A percentile compares a stretch with the other conserved stretches of the same genome.
Evolutionary conservation across 208 protist species (phyloP).

Genomic region (Leishmania tropica): DNA sequence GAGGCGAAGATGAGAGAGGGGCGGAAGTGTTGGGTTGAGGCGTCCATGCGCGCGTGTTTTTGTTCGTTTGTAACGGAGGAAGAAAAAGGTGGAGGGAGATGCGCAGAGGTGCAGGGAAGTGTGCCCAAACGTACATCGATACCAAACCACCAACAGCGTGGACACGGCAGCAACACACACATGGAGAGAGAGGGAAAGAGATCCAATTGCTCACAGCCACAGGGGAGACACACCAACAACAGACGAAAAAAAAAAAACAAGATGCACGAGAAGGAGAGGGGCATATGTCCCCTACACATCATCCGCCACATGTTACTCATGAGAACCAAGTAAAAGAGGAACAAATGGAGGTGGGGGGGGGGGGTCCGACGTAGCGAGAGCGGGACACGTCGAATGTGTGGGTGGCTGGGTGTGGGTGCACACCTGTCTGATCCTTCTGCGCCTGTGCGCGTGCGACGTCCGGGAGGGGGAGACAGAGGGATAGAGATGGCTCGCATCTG

Average conservation of each 20-base stretch:
- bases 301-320: not conserved
- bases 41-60: too few relatives aligned
- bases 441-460: not conserved
- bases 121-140: not conserved
- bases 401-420: not conserved
- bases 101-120: not conserved
- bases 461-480: not conserved
- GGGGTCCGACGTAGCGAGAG: not conserved
- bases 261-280: not conserved
- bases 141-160: not conserved
- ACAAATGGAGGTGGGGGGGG: not conserved
- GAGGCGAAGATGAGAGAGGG: not conserved
- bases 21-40: not conserved
- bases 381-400: not conserved
- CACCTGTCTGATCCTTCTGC: not conserved
- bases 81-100: not conserved
- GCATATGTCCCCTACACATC: not conserved
- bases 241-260: constrained; percentile 1
- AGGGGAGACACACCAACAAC: not conserved
- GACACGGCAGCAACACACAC: not conserved
- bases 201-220: not conserved
- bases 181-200: not conserved
- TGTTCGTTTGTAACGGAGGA: not conserved
- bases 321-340: constrained; percentile 12
- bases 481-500: not conserved